Evolutionary conservation across 352 stramenopile species (phyloP).

Genomic region (Blastocystis sp.): DNA sequence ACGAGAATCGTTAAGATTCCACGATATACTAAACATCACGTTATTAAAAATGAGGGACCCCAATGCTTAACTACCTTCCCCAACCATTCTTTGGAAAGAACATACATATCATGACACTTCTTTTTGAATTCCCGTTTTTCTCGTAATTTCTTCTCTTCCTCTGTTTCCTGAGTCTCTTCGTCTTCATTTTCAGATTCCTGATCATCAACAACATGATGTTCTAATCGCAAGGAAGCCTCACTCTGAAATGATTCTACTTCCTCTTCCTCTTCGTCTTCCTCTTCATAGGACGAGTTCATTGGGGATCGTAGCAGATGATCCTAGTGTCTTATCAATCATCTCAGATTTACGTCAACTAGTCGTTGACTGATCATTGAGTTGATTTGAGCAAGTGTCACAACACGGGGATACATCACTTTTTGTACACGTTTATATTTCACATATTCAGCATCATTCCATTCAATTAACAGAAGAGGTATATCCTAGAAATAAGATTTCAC

Average conservation of each 20-base stretch:
- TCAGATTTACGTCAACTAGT: neutral
- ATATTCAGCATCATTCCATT: slow-evolving; percentile 5
- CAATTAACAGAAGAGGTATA: slow-evolving; percentile 43
- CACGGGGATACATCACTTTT: slow-evolving; percentile 9
- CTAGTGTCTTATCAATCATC: neutral
- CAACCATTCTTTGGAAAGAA: neutral
- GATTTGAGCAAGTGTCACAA: slow-evolving; percentile 44
- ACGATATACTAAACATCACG: slow-evolving; percentile 1
- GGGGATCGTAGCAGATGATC: neutral
- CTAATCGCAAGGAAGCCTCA: neutral
- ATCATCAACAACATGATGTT: neutral
- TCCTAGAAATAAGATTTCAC: neutral
- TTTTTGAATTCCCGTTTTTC: neutral
- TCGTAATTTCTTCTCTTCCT: neutral
- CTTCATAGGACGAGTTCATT: neutral
- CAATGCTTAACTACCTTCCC: neutral
- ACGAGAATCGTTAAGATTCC: neutral
- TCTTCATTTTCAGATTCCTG: neutral
- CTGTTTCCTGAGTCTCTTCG: neutral
- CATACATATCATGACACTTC: neutral
- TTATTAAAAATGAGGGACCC: neutral
- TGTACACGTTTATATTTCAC: neutral
- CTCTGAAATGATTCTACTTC: too few species aligned
- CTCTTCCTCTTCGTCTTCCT: neutral
- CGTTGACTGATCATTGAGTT: slow-evolving; percentile 43